Evolutionary conservation across 345 rosid species (phyloP).

Genomic region (Iberis pinnata): DNA sequence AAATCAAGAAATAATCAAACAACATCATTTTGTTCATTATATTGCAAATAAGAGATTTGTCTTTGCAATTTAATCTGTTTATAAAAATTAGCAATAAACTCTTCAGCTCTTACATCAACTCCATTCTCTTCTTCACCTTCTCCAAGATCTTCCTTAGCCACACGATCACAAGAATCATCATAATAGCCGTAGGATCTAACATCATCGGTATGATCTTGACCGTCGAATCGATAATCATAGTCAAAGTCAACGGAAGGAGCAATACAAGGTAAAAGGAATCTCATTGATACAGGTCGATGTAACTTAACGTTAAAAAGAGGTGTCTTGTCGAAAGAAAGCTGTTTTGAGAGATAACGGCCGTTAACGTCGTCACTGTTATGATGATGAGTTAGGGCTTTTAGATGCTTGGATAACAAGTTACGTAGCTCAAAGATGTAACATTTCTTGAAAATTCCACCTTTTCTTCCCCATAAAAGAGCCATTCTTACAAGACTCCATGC

Average conservation of each 20-base stretch:
- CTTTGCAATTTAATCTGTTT: slow-evolving; percentile 72
- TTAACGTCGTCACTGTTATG: too few species aligned
- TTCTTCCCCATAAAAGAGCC: slow-evolving; percentile 62
- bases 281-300: slow-evolving; percentile 58
- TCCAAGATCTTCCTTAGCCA: slow-evolving; percentile 12
- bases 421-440: slow-evolving; percentile 48
- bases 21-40: slow-evolving; percentile 30
- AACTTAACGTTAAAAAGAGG: slow-evolving; percentile 55
- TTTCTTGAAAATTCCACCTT: slow-evolving; percentile 61
- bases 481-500: slow-evolving; percentile 57
- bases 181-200: slow-evolving; percentile 20
- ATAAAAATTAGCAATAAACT: slow-evolving; percentile 70
- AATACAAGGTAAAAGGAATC: slow-evolving; percentile 73
- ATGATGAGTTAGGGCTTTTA: slow-evolving; percentile 38
- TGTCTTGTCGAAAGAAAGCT: slow-evolving; percentile 78
- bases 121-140: slow-evolving; percentile 42
- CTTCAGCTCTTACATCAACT: slow-evolving; percentile 74
- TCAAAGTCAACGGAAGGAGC: slow-evolving; percentile 59
- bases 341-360: slow-evolving; percentile 31
- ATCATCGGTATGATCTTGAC: slow-evolving; percentile 14
- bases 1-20: too few species aligned
- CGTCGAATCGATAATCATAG: slow-evolving; percentile 36
- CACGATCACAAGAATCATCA: slow-evolving; percentile 6
- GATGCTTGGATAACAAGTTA: slow-evolving; percentile 42
- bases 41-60: slow-evolving; percentile 58